Base-by-base conservation (phyloP, 257 asterid species). In the Gentiana dahurica region DNA sequence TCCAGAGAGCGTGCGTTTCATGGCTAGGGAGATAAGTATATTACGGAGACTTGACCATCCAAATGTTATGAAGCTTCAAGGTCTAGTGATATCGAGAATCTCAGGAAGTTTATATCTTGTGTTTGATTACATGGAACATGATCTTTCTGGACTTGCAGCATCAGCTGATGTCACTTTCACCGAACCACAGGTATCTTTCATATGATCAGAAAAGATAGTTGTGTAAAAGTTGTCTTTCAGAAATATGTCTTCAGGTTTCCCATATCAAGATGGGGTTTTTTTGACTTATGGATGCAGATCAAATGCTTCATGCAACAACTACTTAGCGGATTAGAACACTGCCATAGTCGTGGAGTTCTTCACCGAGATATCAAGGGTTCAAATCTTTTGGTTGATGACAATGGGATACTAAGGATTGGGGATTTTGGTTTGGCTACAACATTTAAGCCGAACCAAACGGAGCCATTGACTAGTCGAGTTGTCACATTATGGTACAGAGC, bases 401-500 rank as follows among this genome's bases (percentile, higher is more conserved):
- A 85, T 36, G 98, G 98, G 41, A 55, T 69, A 54, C 74, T 87
- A 12, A 87, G 77, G 72, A 83, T 91, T 35, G 96, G 81, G 44
- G 98, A 87, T 72, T 83, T 85, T 24, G 98, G 98, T 44, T 64
- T 91, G 77, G 95, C 98, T 33, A 78, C 83, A 5, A 60, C 64
- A 13, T 71, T 73, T 13, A 72, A 74, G 53, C 85, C 89, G 2
- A 73, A 71, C 54, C 87, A 79, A 57, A 77, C 70, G 62, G 85
- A 81, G 63, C 88, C 81, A 34, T 64, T 91, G 56, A 91, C 98
- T 12, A 91, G 97, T 50, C 90, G 94, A 2, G 98, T 90, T 4
- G 98, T 87, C 11, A 91, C 98, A 41, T 86, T 91, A 9, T 91
- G 98, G 98, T 91, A 87, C 63, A 70, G 97, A 70, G 88, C 98